These are phyloP conservation scores for Penicillium sp. DNA, from an alignment of 2,329 filamentous ascomycete genomes.

Conservation along the genomic window DNA sequence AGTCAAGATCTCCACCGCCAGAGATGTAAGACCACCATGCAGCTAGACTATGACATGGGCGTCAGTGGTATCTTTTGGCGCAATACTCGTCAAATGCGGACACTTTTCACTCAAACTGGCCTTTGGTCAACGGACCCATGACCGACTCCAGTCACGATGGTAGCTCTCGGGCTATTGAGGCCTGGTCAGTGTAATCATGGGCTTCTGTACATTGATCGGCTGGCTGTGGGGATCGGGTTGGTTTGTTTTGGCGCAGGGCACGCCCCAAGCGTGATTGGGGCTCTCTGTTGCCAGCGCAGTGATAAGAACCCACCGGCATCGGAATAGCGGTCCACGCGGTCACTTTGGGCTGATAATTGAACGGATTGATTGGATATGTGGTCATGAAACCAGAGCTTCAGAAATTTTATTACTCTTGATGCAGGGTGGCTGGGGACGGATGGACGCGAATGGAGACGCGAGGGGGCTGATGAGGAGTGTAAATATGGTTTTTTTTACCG, in stretches of 20 bases:
- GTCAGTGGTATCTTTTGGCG: not conserved
- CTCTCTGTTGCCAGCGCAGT: not conserved
- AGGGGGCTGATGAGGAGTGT: not conserved
- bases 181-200: not conserved
- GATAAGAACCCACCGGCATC: not conserved
- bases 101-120: constrained; percentile 2
- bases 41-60: constrained; percentile 13
- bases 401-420: not conserved
- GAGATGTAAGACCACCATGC: constrained; percentile 15
- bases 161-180: constrained; percentile 6
- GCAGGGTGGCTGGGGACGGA: not conserved
- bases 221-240: constrained; percentile 5
- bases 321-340: not conserved
- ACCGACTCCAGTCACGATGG: constrained; percentile 5
- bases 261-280: constrained; percentile 7
- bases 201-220: not conserved
- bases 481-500: not conserved
- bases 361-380: too few relatives aligned
- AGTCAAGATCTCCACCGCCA: constrained; percentile 12
- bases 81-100: not conserved
- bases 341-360: not conserved
- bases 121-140: constrained; percentile 4
- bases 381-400: not conserved
- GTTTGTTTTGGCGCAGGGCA: constrained; percentile 12
- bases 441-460: not conserved